A percentile compares a stretch with the other conserved stretches of the same genome.
These are phyloP conservation scores for Saccharomyces paradoxus DNA, from an alignment of 805 yeast species.

Conservation along the genomic window DNA sequence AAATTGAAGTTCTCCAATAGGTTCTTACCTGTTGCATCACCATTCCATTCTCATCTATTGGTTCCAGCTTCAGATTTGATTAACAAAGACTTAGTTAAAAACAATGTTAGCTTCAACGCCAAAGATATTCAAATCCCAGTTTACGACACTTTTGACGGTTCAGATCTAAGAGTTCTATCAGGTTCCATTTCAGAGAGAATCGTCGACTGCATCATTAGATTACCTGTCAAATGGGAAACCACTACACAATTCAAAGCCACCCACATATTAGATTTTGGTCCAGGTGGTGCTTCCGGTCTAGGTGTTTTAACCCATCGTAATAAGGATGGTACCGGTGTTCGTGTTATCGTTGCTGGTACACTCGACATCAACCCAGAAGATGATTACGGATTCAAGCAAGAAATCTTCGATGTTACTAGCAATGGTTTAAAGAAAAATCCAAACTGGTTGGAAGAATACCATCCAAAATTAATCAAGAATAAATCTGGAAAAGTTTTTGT, in stretches of 20 bases:
- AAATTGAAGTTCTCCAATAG: constrained; percentile 88
- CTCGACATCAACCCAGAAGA: constrained; percentile 65
- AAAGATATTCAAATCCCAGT: constrained; percentile 72
- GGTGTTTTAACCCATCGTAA: constrained; percentile 95
- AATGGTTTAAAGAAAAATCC: constrained; percentile 69
- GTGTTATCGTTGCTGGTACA: constrained; percentile 90
- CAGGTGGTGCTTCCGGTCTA: constrained; percentile 95
- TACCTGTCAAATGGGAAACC: constrained; percentile 90
- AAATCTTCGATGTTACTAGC: constrained; percentile 66
- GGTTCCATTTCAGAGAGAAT: constrained; percentile 61
- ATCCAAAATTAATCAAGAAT: constrained; percentile 78
- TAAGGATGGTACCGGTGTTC: constrained; percentile 96
- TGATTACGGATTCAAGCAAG: constrained; percentile 94
- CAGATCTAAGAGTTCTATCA: constrained; percentile 52
- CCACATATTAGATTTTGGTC: constrained; percentile 94
- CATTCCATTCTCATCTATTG: constrained; percentile 90
- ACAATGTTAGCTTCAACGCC: constrained; percentile 49
- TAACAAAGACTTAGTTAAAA: constrained; percentile 52
- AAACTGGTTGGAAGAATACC: constrained; percentile 83
- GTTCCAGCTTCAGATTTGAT: constrained; percentile 62
- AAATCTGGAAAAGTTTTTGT: constrained; percentile 68
- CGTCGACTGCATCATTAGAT: constrained; percentile 73
- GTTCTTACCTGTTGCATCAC: constrained; percentile 90
- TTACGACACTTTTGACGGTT: constrained; percentile 80
- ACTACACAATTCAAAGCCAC: constrained; percentile 79